These are phyloP conservation scores for Tuber microsphaerosporum DNA, from an alignment of 495 filamentous ascomycete genomes.

Conservation along the genomic window DNA sequence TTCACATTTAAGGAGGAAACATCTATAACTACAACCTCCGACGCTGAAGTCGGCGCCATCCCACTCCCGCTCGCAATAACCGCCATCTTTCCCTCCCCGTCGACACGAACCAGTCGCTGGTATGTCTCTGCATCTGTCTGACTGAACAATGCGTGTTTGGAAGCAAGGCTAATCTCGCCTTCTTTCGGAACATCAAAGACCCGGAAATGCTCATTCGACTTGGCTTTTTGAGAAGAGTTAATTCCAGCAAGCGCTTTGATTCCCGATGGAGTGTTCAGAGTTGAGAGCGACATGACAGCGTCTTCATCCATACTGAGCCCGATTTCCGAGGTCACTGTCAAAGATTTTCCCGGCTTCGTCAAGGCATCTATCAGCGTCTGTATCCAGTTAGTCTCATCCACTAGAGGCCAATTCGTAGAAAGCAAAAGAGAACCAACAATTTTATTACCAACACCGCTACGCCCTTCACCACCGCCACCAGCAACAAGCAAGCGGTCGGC, in stretches of 20 bases:
- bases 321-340: conserved; percentile 47
- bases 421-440: conserved; percentile 54
- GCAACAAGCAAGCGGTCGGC: conserved; percentile 70
- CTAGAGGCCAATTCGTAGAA: neutral
- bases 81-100: conserved; percentile 49
- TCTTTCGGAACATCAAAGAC: conserved; percentile 52
- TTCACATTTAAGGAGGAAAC: conserved; percentile 59
- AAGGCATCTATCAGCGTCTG: neutral
- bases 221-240: conserved; percentile 71
- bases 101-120: conserved; percentile 51
- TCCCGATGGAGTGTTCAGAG: conserved; percentile 43
- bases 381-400: neutral
- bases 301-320: conserved; percentile 83
- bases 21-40: conserved; percentile 72
- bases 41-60: conserved; percentile 47
- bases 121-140: conserved; percentile 30
- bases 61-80: conserved; percentile 41
- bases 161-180: conserved; percentile 20
- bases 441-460: conserved; percentile 83
- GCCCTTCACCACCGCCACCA: conserved; percentile 79
- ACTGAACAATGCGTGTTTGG: conserved; percentile 31
- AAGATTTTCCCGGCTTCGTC: conserved; percentile 13
- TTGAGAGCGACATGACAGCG: conserved; percentile 74
- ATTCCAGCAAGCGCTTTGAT: conserved; percentile 64
- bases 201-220: conserved; percentile 81